Percentiles rank a stretch among this genome's conserved stretches.
Evolutionary conservation across 2,329 filamentous ascomycete genomes (phyloP).

Genomic region (Dothiorella sarmentorum): DNA sequence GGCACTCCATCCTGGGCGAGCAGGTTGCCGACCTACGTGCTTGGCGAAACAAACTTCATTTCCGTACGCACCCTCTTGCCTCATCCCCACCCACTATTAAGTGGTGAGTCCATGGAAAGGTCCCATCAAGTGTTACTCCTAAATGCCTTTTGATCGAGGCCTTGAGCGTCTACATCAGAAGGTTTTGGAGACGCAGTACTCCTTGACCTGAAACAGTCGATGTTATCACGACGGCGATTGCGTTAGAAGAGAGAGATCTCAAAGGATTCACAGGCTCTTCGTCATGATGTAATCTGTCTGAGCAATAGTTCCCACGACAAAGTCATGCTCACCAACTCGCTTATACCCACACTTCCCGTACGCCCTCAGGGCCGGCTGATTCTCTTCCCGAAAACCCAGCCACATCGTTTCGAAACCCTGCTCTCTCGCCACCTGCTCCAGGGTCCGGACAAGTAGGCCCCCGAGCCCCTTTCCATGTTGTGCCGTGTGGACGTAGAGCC

Average conservation of each 20-base stretch:
- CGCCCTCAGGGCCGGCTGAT: slow-evolving; percentile 36
- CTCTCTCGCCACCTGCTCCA: slow-evolving; percentile 31
- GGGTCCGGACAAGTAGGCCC: slow-evolving; percentile 24
- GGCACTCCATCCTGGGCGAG: background rate
- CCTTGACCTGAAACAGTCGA: no score
- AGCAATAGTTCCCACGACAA: slow-evolving; percentile 40
- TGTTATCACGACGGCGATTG: no score
- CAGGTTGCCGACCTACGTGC: slow-evolving; percentile 19
- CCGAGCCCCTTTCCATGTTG: slow-evolving; percentile 42
- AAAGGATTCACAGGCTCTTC: no score
- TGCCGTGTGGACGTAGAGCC: slow-evolving; percentile 41
- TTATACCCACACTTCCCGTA: slow-evolving; percentile 44
- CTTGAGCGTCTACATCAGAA: no score
- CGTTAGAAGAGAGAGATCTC: no score
- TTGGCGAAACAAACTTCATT: slow-evolving; percentile 31
- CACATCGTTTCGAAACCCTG: slow-evolving; percentile 42
- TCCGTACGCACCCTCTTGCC: slow-evolving; percentile 16
- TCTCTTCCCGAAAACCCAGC: slow-evolving; percentile 51
- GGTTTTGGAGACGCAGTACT: no score
- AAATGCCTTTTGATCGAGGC: no score
- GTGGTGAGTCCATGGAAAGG: no score
- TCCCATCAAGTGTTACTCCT: no score
- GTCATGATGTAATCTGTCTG: slow-evolving; percentile 46
- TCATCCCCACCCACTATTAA: no score
- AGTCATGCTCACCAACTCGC: slow-evolving; percentile 42